Conservation (phyloP, 352 stramenopile genomes). For the Globisporangium ultimum region DNA sequence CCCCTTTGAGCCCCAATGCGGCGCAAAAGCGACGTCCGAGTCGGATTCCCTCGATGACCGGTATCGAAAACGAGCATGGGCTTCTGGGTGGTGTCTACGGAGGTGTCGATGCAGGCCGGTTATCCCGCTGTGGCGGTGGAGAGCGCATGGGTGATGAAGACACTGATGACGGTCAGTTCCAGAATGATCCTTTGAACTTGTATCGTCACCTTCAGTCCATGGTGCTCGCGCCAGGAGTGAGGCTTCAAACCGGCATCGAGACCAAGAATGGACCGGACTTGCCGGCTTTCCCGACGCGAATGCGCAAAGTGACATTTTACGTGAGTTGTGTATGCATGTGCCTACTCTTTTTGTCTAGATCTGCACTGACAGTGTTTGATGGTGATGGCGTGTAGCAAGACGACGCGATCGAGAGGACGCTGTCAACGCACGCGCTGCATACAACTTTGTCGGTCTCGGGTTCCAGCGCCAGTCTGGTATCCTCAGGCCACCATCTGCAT, state of each 20-base stretch:
- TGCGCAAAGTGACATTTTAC: conserved; percentile 32
- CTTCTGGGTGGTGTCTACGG: no score
- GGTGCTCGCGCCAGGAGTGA: conserved; percentile 26
- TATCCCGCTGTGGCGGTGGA: background rate
- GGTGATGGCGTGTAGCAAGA: conserved; percentile 5
- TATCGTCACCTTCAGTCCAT: conserved; percentile 12
- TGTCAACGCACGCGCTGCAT: conserved; percentile 14
- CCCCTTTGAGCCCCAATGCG: background rate
- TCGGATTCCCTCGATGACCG: no score
- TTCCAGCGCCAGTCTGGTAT: background rate
- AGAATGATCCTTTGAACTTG: background rate
- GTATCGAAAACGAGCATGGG: no score
- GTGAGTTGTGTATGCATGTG: conserved; percentile 9
- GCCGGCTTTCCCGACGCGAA: conserved; percentile 20
- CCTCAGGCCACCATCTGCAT: background rate
- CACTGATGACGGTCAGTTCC: background rate
- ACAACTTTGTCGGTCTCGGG: conserved; percentile 1
- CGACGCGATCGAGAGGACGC: conserved; percentile 2
- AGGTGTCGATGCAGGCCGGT: no score
- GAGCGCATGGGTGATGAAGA: background rate
- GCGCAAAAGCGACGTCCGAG: no score
- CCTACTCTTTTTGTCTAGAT: no score
- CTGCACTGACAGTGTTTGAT: background rate
- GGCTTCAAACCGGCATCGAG: conserved; percentile 19
- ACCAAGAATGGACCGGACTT: conserved; percentile 23